Conservation (phyloP, 78 protist genomes). For the Paulinella micropora region DNA sequence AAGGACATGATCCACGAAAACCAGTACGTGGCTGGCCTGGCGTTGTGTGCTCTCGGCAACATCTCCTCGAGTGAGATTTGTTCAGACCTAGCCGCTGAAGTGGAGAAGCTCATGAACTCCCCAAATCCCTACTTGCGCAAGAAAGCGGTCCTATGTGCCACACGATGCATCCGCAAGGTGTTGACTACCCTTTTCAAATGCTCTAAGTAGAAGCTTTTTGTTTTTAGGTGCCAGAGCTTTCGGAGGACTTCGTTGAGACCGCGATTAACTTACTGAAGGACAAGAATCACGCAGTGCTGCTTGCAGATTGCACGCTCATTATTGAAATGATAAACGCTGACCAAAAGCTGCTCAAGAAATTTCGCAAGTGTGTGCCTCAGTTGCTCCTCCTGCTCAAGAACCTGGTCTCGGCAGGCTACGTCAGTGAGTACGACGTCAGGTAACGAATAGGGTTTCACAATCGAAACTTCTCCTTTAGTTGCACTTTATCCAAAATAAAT, state of each 20-base stretch:
- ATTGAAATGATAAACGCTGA: constrained; percentile 52
- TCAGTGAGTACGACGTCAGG: constrained; percentile 86
- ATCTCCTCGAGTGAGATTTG: constrained; percentile 71
- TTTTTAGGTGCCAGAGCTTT: background rate
- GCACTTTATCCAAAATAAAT: too few relatives aligned
- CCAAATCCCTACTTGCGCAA: constrained; percentile 74
- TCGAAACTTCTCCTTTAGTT: too few relatives aligned
- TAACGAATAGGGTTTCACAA: too few relatives aligned
- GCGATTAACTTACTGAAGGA: constrained; percentile 38
- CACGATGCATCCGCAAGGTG: constrained; percentile 65
- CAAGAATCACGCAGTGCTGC: constrained; percentile 67
- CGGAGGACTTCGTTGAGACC: constrained; percentile 36
- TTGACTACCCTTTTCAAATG: too few relatives aligned
- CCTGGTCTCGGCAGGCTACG: constrained; percentile 56
- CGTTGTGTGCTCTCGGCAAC: constrained; percentile 79
- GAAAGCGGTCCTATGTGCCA: constrained; percentile 72
- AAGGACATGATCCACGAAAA: constrained; percentile 62
- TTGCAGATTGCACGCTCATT: constrained; percentile 59
- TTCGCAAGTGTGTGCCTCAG: constrained; percentile 44
- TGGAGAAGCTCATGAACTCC: constrained; percentile 61
- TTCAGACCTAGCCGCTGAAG: too few relatives aligned
- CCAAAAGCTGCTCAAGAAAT: background rate
- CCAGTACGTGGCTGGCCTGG: constrained; percentile 73
- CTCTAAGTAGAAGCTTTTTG: too few relatives aligned
- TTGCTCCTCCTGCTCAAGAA: constrained; percentile 54